Percentiles rank a stretch among this genome's conserved stretches.
These are phyloP conservation scores for Inga leiocalycina DNA, from an alignment of 306 rosid genomes.

Conservation along the genomic window DNA sequence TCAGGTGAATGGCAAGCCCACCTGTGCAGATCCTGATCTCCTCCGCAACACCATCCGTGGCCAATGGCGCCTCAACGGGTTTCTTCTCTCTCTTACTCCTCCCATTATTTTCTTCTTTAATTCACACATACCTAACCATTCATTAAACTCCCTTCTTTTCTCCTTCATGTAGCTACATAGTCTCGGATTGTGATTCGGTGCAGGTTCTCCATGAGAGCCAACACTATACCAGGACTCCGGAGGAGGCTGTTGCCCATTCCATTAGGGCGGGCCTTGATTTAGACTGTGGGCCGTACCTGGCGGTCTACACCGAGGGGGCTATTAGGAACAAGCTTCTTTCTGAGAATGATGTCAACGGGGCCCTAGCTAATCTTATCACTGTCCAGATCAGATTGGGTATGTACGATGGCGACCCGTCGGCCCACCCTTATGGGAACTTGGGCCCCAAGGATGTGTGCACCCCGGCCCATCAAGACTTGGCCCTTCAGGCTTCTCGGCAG, in stretches of 20 bases:
- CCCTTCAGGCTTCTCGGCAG: conserved; percentile 86
- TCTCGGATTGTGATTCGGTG: conserved; percentile 91
- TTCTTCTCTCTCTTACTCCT: too few relatives aligned
- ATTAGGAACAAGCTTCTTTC: conserved; percentile 50
- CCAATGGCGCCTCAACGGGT: conserved; percentile 74
- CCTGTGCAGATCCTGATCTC: conserved; percentile 85
- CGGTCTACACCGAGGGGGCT: conserved; percentile 63
- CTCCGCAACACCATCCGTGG: conserved; percentile 79
- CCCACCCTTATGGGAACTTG: conserved; percentile 62
- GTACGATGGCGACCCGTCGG: conserved; percentile 75
- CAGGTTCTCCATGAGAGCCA: conserved; percentile 66
- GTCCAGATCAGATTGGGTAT: conserved; percentile 96
- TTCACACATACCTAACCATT: too few relatives aligned
- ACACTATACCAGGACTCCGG: conserved; percentile 80
- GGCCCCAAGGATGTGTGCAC: conserved; percentile 73
- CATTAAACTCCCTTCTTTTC: too few relatives aligned
- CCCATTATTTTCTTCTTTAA: too few relatives aligned
- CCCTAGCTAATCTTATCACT: conserved; percentile 60
- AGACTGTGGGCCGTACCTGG: conserved; percentile 88
- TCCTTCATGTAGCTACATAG: conserved; percentile 57
- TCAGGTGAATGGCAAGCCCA: conserved; percentile 94
- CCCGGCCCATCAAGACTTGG: conserved; percentile 61
- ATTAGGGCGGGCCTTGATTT: conserved; percentile 85
- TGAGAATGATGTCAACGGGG: conserved; percentile 60
- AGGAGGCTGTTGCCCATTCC: conserved; percentile 71